Base-by-base conservation (phyloP, 768 basidiomycete species). In the Auricularia cornea region DNA sequence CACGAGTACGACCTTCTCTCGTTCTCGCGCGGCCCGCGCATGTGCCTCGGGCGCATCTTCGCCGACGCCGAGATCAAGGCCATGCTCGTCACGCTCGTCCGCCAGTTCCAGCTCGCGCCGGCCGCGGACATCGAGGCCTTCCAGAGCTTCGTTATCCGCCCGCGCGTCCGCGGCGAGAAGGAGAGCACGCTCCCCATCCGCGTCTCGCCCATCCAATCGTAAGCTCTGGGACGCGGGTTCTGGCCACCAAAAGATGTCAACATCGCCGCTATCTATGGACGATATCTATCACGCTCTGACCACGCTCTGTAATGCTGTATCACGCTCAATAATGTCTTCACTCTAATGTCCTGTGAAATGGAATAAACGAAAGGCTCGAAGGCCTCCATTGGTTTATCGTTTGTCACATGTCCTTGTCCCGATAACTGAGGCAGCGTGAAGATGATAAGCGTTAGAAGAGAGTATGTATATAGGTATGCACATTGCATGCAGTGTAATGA, bases 91-190 rank as follows among this genome's bases (percentile, higher is more conserved):
- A 78, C 80, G 12, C 79, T 87, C 35, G 69, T 87, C 67, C 79
- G 75, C 33, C 79, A 81, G 35, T 87, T 85, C 69, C 76, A 79
- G 8, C 85, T 86, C 68, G 72, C 77, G 3, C 83, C 81, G 65
- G 70, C 75, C 26, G 68, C 56, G 32, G 75, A 84, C 38, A 85
- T 87, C 57, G 85, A 86, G 67, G 70, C 83, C 28, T 86, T 87
- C 71, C 84, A 85, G 67, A 84, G 84, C 60, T 87, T 86, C 64
- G 85, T 87, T 14, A 78, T 87, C 60, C 80, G 85, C 18, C 84
- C 86, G 38, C 79, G 84, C 35, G 70, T 87, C 62, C 75, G 74
- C 66, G 84, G 84, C 54, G 74, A 84, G 66, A 76, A 74, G 1
- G 71, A 76, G 11, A 86, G 84, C 65, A 84, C 83, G 14, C 78